phyloP scores from a whole-genome alignment of 352 stramenopile genomes.

The Globisporangium emineosum region DNA sequence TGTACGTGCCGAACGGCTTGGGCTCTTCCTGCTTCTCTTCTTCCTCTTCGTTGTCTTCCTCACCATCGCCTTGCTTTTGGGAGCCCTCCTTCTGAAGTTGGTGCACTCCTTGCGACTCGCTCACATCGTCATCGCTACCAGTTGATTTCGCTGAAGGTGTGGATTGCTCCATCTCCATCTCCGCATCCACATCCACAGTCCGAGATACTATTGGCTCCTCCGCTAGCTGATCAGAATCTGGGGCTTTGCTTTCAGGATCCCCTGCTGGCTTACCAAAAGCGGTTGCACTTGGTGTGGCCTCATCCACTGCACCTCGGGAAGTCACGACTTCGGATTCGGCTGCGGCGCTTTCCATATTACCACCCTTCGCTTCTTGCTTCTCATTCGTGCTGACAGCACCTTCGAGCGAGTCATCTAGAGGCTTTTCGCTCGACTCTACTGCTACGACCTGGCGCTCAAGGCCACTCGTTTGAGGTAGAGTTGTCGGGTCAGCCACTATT shows the following conservation, averaged over 20 bases:
- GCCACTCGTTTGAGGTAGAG: not conserved
- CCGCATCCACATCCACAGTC: not conserved
- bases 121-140: not conserved
- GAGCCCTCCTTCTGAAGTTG: not conserved
- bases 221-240: not conserved
- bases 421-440: not conserved
- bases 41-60: slow-evolving; percentile 3
- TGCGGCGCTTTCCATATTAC: not conserved
- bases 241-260: not conserved
- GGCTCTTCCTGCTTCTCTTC: slow-evolving; percentile 15
- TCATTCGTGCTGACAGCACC: too few relatives aligned
- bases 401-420: too few relatives aligned
- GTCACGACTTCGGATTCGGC: not conserved
- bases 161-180: not conserved
- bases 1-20: slow-evolving; percentile 36
- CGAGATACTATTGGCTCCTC: not conserved
- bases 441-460: not conserved
- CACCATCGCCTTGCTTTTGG: not conserved
- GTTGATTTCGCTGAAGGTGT: not conserved
- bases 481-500: not conserved
- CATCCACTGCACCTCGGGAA: too few relatives aligned
- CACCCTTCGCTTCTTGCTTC: not conserved
- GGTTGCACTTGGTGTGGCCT: not conserved
- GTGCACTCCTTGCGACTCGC: not conserved
- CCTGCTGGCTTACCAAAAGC: too few relatives aligned